Base-by-base conservation (phyloP, 176 grass and related monocot species). In the Urochloa ruziziensis region DNA sequence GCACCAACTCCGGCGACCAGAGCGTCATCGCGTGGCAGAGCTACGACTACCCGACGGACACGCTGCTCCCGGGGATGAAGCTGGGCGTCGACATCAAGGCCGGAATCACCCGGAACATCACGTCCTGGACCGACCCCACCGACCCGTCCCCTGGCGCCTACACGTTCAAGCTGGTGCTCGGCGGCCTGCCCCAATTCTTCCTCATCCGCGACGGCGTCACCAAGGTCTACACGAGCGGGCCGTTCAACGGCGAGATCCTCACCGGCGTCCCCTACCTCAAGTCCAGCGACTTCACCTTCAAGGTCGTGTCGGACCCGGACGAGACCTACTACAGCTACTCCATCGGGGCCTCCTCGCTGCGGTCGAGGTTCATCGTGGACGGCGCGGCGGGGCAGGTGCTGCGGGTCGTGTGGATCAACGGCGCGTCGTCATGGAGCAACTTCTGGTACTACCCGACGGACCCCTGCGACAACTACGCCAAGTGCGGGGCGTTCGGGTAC, bases 21-120 rank as follows among this genome's bases (percentile, higher is more conserved):
- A 88, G 73, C 56, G 67, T 59, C 56, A 61, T 59, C 25, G 68
- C 82, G 28, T 90, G 91, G 91, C 91, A 93, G 87, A 93, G 83
- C 78, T 90, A 77, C 83, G 88, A 90, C 78, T 90, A 90, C 83
- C 88, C 88, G 56, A 82, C 88, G 81, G 81, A 88, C 81, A 90
- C 88, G 7, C 74, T 90, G 3, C 91, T 93, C 10, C 70, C 88
- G 4, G 88, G 73, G 0, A 90, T 93, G 91, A 93, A 84, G 88
- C 84, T 93, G 43, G 91, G 84, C 15, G 56, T 68, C 32, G 87
- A 93, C 67, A 0, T 23, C 56, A 36, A 2, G 11, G 60, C 49
- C 56, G 69, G 85, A 35, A 62, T 90, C 64, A 37, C 61, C 32
- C 49, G 48, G 57, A 87, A 93, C 82, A 63, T 93, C 54, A 90